Conservation (phyloP, 805 yeast genomes). For the Ogataea paraovalis region DNA sequence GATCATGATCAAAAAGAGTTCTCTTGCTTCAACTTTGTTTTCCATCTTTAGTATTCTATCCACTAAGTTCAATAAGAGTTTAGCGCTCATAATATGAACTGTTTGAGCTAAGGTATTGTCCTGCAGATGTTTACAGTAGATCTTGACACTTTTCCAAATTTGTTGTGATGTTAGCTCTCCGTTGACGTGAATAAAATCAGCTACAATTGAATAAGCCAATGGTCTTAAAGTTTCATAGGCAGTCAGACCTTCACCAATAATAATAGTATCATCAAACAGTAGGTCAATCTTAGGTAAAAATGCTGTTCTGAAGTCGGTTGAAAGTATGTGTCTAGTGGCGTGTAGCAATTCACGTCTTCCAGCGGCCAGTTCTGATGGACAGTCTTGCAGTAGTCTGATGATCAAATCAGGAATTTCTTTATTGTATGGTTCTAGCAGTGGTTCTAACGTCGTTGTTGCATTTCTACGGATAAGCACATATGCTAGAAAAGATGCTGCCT, state of each 20-base stretch:
- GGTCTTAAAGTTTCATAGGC: conserved; percentile 88
- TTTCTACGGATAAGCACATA: conserved; percentile 85
- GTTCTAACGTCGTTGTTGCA: conserved; percentile 58
- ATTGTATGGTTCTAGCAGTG: conserved; percentile 54
- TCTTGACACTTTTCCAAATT: conserved; percentile 80
- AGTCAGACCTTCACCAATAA: conserved; percentile 91
- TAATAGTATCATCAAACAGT: conserved; percentile 78
- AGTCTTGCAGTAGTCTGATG: conserved; percentile 82
- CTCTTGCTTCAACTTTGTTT: conserved; percentile 77
- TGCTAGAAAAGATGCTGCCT: conserved; percentile 92
- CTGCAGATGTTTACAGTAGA: conserved; percentile 74
- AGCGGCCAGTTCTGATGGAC: conserved; percentile 88
- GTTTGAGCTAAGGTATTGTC: conserved; percentile 81
- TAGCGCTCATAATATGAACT: conserved; percentile 96
- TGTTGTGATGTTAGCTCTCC: conserved; percentile 76
- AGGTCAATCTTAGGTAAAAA: conserved; percentile 84
- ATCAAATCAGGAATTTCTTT: conserved; percentile 80
- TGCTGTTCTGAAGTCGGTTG: conserved; percentile 78
- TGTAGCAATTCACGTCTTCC: conserved; percentile 91
- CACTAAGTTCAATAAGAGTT: conserved; percentile 77
- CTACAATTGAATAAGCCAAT: conserved; percentile 89
- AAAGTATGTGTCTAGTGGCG: conserved; percentile 90
- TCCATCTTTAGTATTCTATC: conserved; percentile 83
- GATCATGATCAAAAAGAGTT: conserved; percentile 78
- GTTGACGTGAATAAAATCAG: conserved; percentile 92